A percentile compares a stretch with the other conserved stretches of the same genome.
Conservation (phyloP, 1,284 basidiomycete genomes). For the Schizopora paradoxa region DNA sequence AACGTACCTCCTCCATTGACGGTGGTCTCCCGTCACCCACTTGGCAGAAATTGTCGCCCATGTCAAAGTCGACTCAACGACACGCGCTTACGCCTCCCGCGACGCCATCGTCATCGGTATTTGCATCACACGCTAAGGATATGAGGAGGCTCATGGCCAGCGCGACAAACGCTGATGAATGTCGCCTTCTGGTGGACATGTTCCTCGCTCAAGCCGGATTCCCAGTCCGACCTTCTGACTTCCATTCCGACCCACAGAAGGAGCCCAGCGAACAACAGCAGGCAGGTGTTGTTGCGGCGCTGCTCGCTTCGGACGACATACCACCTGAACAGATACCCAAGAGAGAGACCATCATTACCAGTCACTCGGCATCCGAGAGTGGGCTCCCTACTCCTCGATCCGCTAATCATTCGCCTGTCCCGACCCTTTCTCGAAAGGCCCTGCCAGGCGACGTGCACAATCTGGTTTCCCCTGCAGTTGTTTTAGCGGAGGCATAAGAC, state of each 20-base stretch:
- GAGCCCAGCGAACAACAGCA: conserved; percentile 10
- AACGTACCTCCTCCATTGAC: conserved; percentile 4
- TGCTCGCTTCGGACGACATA: conserved; percentile 10
- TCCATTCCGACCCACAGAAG: conserved; percentile 5
- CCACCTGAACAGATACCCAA: not conserved
- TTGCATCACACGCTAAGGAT: conserved; percentile 47
- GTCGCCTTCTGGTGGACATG: conserved; percentile 77
- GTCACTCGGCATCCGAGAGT: not conserved
- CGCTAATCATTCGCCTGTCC: conserved; percentile 4
- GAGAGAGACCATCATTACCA: not conserved
- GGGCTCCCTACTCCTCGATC: conserved; percentile 11
- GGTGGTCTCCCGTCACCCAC: conserved; percentile 1
- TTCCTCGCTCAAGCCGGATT: conserved; percentile 63
- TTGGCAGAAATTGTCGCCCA: too few species aligned
- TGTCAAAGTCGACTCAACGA: conserved; percentile 10
- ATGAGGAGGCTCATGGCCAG: conserved; percentile 64
- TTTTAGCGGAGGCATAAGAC: conserved; percentile 14
- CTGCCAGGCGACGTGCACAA: not conserved
- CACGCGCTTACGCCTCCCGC: conserved; percentile 16
- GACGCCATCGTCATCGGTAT: conserved; percentile 18
- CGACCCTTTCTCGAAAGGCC: conserved; percentile 9
- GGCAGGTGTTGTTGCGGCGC: conserved; percentile 9
- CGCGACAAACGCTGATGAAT: conserved; percentile 76
- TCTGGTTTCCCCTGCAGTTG: conserved; percentile 2
- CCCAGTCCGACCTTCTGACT: conserved; percentile 9